Evolutionary conservation across 768 basidiomycete genomes (phyloP).

Genomic region (Phaffia australis): DNA sequence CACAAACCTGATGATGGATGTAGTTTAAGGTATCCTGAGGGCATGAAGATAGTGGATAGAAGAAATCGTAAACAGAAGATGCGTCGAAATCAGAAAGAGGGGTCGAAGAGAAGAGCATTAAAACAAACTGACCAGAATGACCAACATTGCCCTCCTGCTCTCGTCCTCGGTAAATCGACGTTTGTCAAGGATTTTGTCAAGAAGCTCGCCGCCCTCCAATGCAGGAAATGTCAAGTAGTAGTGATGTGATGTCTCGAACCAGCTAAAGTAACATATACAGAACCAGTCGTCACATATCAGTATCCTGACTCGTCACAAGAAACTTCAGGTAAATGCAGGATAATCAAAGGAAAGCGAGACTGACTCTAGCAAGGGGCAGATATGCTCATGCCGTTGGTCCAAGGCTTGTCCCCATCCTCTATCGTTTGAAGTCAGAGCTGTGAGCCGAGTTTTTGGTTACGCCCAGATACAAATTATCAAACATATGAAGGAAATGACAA

Average conservation of each 20-base stretch:
- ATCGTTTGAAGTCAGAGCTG: background rate
- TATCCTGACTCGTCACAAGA: background rate
- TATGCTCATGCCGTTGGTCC: constrained; percentile 16
- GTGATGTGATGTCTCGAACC: constrained; percentile 22
- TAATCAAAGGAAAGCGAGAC: background rate
- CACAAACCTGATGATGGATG: constrained; percentile 24
- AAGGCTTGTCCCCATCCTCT: constrained; percentile 16
- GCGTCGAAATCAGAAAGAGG: background rate
- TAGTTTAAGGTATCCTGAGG: constrained; percentile 17
- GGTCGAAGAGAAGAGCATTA: no score
- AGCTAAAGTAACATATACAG: constrained; percentile 5
- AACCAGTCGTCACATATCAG: background rate
- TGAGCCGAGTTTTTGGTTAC: no score
- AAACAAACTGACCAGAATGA: constrained; percentile 8
- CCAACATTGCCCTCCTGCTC: constrained; percentile 8
- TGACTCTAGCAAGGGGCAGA: constrained; percentile 17
- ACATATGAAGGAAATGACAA: background rate
- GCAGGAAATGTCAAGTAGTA: constrained; percentile 25
- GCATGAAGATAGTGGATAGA: no score
- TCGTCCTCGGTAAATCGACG: constrained; percentile 24
- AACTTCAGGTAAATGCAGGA: background rate
- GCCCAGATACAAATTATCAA: no score
- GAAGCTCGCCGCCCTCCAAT: constrained; percentile 17
- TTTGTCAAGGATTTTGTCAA: constrained; percentile 24
- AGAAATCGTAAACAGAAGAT: background rate